A percentile compares a stretch with the other conserved stretches of the same genome.
phyloP scores from a whole-genome alignment of 345 rosid species.

The Populus euphratica region DNA sequence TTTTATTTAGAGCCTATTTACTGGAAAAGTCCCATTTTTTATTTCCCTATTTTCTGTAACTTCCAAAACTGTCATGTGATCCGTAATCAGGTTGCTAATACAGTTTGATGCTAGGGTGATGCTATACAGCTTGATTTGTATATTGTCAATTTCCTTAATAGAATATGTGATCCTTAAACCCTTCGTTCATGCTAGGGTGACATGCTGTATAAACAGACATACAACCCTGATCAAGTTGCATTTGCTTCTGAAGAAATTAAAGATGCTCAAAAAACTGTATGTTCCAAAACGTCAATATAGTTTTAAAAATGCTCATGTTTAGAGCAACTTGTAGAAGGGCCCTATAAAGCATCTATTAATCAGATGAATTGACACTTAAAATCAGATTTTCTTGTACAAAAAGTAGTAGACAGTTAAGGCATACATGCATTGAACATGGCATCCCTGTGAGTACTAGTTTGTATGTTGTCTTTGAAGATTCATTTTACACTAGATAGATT shows the following conservation, averaged over 20 bases:
- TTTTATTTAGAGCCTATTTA: no score
- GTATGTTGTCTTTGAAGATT: neutral
- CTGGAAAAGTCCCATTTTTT: no score
- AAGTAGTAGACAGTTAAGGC: neutral
- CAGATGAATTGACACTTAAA: no score
- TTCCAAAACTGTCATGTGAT: no score
- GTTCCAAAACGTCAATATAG: slow-evolving; percentile 10
- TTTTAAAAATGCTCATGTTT: neutral
- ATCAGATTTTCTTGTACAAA: neutral
- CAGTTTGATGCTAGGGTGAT: no score
- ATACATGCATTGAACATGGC: neutral
- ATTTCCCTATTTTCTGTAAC: no score
- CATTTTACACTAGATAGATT: neutral
- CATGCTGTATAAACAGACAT: slow-evolving; percentile 94
- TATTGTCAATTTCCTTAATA: no score
- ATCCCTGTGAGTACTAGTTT: neutral
- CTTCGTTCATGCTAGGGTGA: slow-evolving; percentile 31
- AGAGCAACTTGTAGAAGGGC: no score
- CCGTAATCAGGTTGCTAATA: no score
- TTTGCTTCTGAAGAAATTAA: slow-evolving; percentile 96
- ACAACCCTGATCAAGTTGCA: slow-evolving; percentile 97
- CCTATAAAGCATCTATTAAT: neutral
- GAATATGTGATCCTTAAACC: no score
- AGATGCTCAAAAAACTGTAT: slow-evolving; percentile 98
- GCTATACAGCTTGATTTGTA: no score